A percentile compares a stretch with the other conserved stretches of the same genome.
Conservation (phyloP, 2,329 filamentous ascomycete genomes). For the Aspergillus sp. region DNA sequence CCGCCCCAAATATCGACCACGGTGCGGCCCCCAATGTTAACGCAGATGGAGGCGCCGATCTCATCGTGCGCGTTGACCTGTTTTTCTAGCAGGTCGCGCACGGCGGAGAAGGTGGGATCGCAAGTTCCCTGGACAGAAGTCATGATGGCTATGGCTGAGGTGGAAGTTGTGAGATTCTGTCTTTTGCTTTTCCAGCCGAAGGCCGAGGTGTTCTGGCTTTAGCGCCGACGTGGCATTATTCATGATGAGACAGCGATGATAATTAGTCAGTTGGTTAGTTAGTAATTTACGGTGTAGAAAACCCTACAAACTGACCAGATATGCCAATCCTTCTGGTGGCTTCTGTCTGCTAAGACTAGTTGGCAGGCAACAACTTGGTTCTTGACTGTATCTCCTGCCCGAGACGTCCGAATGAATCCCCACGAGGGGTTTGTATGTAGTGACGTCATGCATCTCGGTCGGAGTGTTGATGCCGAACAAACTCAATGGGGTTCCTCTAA, state of each 20-base stretch:
- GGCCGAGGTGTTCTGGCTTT: neutral
- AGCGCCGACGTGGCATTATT: neutral
- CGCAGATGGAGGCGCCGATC: slow-evolving; percentile 46
- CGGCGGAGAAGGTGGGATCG: slow-evolving; percentile 36
- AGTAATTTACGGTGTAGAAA: no score
- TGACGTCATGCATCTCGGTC: neutral
- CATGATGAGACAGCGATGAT: neutral
- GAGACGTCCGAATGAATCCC: no score
- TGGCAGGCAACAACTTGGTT: no score
- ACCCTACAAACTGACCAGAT: no score
- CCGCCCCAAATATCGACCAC: slow-evolving; percentile 51
- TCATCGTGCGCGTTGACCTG: slow-evolving; percentile 42
- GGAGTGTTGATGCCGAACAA: neutral
- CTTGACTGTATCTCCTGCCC: no score
- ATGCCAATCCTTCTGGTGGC: no score
- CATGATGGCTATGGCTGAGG: slow-evolving; percentile 15
- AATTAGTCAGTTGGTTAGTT: no score
- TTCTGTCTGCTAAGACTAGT: neutral
- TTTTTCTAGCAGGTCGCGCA: slow-evolving; percentile 36
- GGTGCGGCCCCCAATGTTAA: slow-evolving; percentile 43
- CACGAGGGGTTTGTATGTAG: no score
- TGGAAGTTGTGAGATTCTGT: no score
- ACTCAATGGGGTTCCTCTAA: no score
- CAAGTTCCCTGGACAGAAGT: slow-evolving; percentile 35
- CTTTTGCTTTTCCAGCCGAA: neutral